phyloP scores from a whole-genome alignment of 192 early-diverging fungal species.

The Backusella circina region DNA sequence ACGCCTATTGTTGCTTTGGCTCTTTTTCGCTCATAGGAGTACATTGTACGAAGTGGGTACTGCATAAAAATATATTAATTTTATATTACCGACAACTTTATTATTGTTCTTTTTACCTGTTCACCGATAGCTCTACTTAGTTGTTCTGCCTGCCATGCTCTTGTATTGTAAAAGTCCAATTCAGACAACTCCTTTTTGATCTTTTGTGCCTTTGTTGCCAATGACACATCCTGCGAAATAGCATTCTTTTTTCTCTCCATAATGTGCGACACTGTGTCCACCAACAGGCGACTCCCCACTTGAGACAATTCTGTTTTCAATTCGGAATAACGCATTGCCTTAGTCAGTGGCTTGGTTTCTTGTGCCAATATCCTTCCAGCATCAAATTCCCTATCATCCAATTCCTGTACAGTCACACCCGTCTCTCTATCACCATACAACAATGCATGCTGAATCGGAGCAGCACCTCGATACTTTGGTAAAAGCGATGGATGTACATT shows the following conservation, averaged over 20 bases:
- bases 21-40: constrained; percentile 29
- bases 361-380: constrained; percentile 82
- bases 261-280: constrained; percentile 60
- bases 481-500: constrained; percentile 95
- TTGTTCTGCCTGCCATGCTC: constrained; percentile 57
- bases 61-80: constrained; percentile 23
- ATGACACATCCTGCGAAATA: constrained; percentile 53
- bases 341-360: constrained; percentile 13
- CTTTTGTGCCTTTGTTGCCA: constrained; percentile 69
- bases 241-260: constrained; percentile 55
- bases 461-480: constrained; percentile 90
- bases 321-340: background rate
- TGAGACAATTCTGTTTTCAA: constrained; percentile 35
- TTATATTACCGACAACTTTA: background rate
- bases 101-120: constrained; percentile 46
- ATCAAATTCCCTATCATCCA: constrained; percentile 78
- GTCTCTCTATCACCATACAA: constrained; percentile 68
- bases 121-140: constrained; percentile 71
- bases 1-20: constrained; percentile 4
- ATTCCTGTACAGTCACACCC: constrained; percentile 85
- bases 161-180: constrained; percentile 59
- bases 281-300: constrained; percentile 56
- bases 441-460: constrained; percentile 86
- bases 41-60: constrained; percentile 52
- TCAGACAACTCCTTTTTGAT: constrained; percentile 54